phyloP scores from a whole-genome alignment of 768 basidiomycete genomes.

The Gyrodon lividus region DNA sequence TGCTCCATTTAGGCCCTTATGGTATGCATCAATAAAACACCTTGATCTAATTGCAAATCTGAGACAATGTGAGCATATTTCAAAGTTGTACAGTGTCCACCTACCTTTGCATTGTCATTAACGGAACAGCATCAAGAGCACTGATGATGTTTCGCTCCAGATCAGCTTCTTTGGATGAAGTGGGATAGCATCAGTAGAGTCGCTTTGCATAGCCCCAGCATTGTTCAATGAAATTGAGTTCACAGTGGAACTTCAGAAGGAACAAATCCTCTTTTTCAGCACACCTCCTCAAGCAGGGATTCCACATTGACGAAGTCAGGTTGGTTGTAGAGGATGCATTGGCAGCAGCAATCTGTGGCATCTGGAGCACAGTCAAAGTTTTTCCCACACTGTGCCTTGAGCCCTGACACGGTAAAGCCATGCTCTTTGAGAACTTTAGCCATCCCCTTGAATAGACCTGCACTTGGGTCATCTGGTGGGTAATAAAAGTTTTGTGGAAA shows the following conservation, averaged over 20 bases:
- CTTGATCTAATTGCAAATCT: conserved; percentile 15
- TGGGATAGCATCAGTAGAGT: conserved; percentile 24
- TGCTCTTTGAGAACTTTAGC: too few species aligned
- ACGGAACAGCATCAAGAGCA: conserved; percentile 19
- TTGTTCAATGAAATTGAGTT: conserved; percentile 39
- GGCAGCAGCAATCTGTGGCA: too few species aligned
- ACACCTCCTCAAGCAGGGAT: too few species aligned
- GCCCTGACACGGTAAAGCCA: too few species aligned
- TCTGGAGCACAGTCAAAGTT: too few species aligned
- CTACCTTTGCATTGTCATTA: too few species aligned
- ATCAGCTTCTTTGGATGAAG: conserved; percentile 31
- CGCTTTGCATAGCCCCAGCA: conserved; percentile 38
- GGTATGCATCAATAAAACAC: not conserved
- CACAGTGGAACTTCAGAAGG: conserved; percentile 38
- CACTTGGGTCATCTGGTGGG: too few species aligned
- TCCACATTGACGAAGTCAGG: conserved; percentile 6
- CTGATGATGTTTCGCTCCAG: conserved; percentile 31
- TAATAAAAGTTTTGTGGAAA: not conserved
- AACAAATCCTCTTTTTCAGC: too few species aligned
- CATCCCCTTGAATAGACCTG: too few species aligned
- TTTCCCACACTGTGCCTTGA: too few species aligned
- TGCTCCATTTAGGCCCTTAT: not conserved
- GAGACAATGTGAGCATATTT: not conserved
- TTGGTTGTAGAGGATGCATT: too few species aligned
- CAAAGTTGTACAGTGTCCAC: too few species aligned